phyloP scores from a whole-genome alignment of 768 basidiomycete species.

The Agrocybe praecox region DNA sequence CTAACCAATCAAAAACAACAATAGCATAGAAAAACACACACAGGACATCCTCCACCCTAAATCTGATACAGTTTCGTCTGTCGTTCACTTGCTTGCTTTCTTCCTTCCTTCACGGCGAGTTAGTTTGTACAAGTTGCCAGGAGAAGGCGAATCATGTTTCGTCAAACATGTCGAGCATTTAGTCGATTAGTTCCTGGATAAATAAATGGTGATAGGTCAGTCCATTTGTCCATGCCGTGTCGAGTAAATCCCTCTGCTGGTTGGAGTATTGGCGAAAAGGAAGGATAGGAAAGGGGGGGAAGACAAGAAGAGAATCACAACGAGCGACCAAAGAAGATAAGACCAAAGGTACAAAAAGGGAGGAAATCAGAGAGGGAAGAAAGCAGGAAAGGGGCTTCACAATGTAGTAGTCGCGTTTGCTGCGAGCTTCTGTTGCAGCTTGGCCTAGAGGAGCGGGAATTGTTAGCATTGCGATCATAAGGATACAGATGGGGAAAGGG shows the following conservation, averaged over 20 bases:
- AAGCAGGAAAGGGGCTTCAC: slow-evolving; percentile 11
- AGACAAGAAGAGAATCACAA: neutral
- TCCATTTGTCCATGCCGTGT: neutral
- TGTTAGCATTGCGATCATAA: neutral
- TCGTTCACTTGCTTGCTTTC: neutral
- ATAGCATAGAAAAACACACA: neutral
- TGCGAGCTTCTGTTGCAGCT: slow-evolving; percentile 46
- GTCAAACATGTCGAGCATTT: no score
- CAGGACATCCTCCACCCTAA: neutral
- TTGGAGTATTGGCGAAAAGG: neutral
- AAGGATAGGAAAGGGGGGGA: neutral
- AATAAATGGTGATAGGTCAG: neutral
- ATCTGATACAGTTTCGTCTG: neutral
- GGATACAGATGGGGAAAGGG: neutral
- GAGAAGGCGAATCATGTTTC: neutral
- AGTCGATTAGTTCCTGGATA: neutral
- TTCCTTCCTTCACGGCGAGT: neutral
- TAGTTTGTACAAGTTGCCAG: neutral
- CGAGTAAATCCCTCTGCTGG: neutral
- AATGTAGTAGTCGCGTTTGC: slow-evolving; percentile 22
- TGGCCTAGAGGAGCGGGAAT: slow-evolving; percentile 30
- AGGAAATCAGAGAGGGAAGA: neutral
- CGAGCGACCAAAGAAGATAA: neutral
- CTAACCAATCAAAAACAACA: neutral
- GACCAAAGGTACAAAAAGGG: neutral